Evolutionary conservation across 2,329 filamentous ascomycete species (phyloP), one percentile per base, ranked within the genome.

Genomic region (Beauveria sp.): DNA sequence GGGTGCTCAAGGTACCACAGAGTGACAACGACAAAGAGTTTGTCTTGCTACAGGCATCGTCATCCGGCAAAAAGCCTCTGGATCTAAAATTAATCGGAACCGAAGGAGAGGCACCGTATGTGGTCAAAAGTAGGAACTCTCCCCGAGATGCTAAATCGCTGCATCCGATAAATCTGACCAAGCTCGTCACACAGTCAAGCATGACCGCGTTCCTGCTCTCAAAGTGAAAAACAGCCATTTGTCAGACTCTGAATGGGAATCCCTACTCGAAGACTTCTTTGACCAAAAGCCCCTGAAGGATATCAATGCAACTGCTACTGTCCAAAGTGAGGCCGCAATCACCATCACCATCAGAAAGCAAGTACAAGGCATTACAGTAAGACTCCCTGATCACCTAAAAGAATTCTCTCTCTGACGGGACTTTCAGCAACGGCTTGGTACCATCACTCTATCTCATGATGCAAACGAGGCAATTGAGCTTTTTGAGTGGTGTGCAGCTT

Each of bases 71-170:
- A 42, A 79, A 78, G 62, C 79, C 80, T 1, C 75, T 91, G 34
- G 87, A 91, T 71, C 72, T 90, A 52, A 86, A 85, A 69, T 73
- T 92, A 34, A 78, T 88, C 40, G 88, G 83, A 40, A 91, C 88
- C 34, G 88, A 92, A 68, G 84, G 85, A 60, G 80, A 83, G 61
- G 80, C 79, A 53, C 80, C 85, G 7, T 90, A 86, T 73, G 76
- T 79, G 48, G 73, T 79, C 61, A 79, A 79, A 64, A 73, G 86
- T 88, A 77, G 80, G 83, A 79, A 65, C 63, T 66, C 51, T 26
- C 7, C 62, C 26, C 12, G 14, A 38, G 56, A 38, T 57, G 63
- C 10, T 64, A 65, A 63, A 64, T 40, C 49, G 5, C 49, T 46
- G 8, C 20, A 49, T 12, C 24, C 14, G 18, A 38, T 22, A 26